A percentile compares a stretch with the other conserved stretches of the same genome.
Evolutionary conservation across 1,139 yeast species (phyloP).

Genomic region (Sugiyamaella castrensis): DNA sequence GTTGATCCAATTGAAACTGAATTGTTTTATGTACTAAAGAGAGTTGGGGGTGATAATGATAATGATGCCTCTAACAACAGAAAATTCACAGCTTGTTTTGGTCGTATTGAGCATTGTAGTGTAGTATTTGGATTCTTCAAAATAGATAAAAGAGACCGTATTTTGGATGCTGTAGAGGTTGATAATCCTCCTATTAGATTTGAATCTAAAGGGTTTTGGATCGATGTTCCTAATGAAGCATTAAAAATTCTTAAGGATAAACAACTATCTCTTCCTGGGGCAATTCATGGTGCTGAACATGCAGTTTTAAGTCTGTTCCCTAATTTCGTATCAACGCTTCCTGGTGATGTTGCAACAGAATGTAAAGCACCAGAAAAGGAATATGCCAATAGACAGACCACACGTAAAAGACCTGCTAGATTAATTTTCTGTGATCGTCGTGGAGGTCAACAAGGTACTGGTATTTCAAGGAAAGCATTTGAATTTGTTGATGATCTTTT

Average conservation of each 20-base stretch:
- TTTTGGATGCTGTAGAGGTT: slow-evolving; percentile 89
- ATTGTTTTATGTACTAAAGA: slow-evolving; percentile 6
- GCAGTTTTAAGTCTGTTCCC: slow-evolving; percentile 78
- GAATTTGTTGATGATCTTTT: slow-evolving; percentile 69
- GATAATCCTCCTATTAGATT: slow-evolving; percentile 77
- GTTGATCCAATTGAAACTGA: slow-evolving; percentile 60
- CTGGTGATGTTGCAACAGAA: slow-evolving; percentile 80
- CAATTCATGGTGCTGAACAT: slow-evolving; percentile 97
- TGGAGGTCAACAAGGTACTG: slow-evolving; percentile 77
- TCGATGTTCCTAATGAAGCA: slow-evolving; percentile 69
- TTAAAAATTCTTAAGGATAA: slow-evolving; percentile 58
- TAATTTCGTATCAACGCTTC: slow-evolving; percentile 55
- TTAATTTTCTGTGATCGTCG: slow-evolving; percentile 77
- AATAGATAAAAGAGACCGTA: slow-evolving; percentile 68
- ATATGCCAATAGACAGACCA: slow-evolving; percentile 67
- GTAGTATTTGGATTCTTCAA: slow-evolving; percentile 92
- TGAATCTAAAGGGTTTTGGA: slow-evolving; percentile 82
- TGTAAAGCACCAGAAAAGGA: slow-evolving; percentile 98
- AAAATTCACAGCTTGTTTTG: slow-evolving; percentile 48
- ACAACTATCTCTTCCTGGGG: slow-evolving; percentile 71
- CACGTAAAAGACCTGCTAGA: slow-evolving; percentile 78
- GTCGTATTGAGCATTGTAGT: slow-evolving; percentile 66
- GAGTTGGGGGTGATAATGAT: slow-evolving; percentile 1
- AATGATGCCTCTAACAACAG: not conserved
- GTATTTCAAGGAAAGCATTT: slow-evolving; percentile 74